Base-by-base conservation (phyloP, 305 asterid genomes). In the Solanum hybrid region DNA sequence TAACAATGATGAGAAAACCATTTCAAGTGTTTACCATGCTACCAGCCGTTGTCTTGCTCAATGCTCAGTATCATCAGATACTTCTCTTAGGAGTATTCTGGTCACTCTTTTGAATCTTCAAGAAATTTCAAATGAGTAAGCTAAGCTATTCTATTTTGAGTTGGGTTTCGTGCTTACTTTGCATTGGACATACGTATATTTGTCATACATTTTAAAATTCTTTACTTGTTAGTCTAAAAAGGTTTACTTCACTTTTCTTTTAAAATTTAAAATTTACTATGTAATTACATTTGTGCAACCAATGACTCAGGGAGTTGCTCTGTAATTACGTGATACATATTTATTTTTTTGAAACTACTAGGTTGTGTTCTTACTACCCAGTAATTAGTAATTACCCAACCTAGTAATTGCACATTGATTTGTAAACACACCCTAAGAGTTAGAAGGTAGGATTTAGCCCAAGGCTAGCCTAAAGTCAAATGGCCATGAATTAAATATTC, bases 111-210 rank as follows among this genome's bases (percentile, higher is more conserved):
- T 87, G 89, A 88, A 91, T 82, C 94, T 94, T 89, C 92, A 92
- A 93, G 95, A 92, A 90, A 96, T 97, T 86, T 95, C 97, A 13
- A 83, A 93, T 89, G 93, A 92, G 99, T 97, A 93, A 92, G 98
- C 93, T 37, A 81, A 74, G 22, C 89, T 90, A 26, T 82, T 69
- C 91, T 73, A 11, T 29, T 84, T 13, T 29, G 36, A 84, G 88
- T 46, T 22, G 88, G 40, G 42, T 51, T 46, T 84, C 75, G 34
- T 51, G 75, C 75, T 9, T 64, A 64, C 74, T 51, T 84, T 84
- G 87, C 74, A 51, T 31, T 29, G 42, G 88, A 29, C 31, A 20
- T 51, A 18, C 76, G 26, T 20, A 61, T 61, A 61, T 61, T 61
- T 61, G 26, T 61, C 26, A 61, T 61, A 61, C 71, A 61, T 61